Base-by-base conservation (phyloP, 306 rosid genomes). In the Arachis stenosperma region DNA sequence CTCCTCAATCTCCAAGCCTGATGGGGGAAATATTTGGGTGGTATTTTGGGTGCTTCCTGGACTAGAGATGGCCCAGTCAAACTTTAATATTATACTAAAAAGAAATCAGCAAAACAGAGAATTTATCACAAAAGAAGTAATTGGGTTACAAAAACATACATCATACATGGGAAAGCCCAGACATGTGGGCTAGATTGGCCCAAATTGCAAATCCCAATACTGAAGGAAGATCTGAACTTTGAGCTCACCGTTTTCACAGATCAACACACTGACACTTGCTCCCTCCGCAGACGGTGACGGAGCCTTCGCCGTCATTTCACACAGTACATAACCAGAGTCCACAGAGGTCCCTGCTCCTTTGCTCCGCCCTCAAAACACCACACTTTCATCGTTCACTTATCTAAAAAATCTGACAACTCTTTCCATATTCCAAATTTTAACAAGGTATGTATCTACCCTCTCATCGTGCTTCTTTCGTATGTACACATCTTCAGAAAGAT, bases 241-340 rank as follows among this genome's bases (percentile, higher is more conserved):
- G 36, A 30, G 36, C 36, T 30, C 36, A 30, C 36, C 36, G 3
- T 30, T 30, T 30, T 30, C 36, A 0, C 3, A 11, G 15, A 14
- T n/a, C 56, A 3, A 37, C 15, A 44, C 30, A 9, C 36, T 9
- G 37, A 29, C 58, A 61, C 65, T 62, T 57, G 62, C 65, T 52
- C 62, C 76, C 76, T 77, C 81, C 76, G 66, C 75, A 61, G 65
- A 69, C 43, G 60, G 53, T 51, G 77, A 51, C 81, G 76, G 71
- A 77, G 81, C 76, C 71, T 77, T 71, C 57, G 57, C 29, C 57
- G 29, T 52, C 8, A 6, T 12, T 50, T 14, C 54, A 12, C 54
- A 0, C 15, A 30, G 11, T 11, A 46, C 50, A 46, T 7, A 43
- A 30, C n/a, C n/a, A n/a, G n/a, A n/a, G n/a, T n/a, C 36, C 44